Evolutionary conservation across 2,329 filamentous ascomycete species (phyloP).

Genomic region (Xylaria sp.): DNA sequence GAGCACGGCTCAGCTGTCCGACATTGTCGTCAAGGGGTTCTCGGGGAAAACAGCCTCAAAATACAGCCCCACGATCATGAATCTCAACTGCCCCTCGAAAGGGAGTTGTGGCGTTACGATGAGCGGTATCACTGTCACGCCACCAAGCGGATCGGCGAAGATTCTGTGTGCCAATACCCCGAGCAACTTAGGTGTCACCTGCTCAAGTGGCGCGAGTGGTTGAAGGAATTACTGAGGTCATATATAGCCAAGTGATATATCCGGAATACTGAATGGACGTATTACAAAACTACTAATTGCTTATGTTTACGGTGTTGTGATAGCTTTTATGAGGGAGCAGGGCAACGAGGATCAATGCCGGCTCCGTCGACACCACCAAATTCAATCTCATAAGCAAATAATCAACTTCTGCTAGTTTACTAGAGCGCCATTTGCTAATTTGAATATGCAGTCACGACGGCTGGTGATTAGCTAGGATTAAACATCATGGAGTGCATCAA

Average conservation of each 20-base stretch:
- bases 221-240: not conserved
- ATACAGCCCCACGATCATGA: constrained; percentile 29
- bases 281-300: not conserved
- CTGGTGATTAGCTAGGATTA: not conserved
- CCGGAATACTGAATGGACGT: not conserved
- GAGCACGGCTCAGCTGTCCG: constrained; percentile 30
- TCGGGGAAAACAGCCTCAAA: constrained; percentile 22
- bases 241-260: not conserved
- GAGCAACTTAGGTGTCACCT: constrained; percentile 18
- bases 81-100: constrained; percentile 25
- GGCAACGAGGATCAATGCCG: not conserved
- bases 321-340: too few relatives aligned
- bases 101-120: constrained; percentile 28
- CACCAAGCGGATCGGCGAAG: constrained; percentile 25
- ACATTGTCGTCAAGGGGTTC: constrained; percentile 24
- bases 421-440: not conserved
- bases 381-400: not conserved
- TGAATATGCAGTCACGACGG: not conserved
- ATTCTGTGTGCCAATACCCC: constrained; percentile 34
- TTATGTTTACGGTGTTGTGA: not conserved
- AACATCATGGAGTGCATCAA: not conserved
- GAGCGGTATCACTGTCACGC: constrained; percentile 25
- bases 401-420: not conserved
- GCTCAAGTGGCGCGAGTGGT: constrained; percentile 28
- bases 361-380: not conserved